Evolutionary conservation across 768 basidiomycete species (phyloP).

Genomic region (Podaxis pistillaris): DNA sequence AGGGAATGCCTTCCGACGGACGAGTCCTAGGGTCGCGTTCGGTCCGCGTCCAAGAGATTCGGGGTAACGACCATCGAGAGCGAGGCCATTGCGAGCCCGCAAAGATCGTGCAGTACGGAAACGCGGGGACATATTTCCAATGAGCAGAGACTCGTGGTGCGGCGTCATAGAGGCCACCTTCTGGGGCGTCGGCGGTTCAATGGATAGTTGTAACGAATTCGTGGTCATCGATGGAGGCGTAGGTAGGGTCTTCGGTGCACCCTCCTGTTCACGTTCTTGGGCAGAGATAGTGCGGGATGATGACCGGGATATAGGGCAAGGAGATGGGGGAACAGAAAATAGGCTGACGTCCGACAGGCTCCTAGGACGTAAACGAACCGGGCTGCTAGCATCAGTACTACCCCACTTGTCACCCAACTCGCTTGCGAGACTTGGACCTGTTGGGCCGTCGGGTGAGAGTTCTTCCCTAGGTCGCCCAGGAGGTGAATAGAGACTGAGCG

Average conservation of each 20-base stretch:
- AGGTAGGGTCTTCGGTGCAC: neutral
- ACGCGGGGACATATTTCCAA: constrained; percentile 15
- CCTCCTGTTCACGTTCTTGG: neutral
- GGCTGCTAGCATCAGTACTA: constrained; percentile 16
- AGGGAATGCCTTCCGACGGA: neutral
- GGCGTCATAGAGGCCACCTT: constrained; percentile 17
- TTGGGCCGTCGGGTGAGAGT: constrained; percentile 44
- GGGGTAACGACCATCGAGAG: constrained; percentile 29
- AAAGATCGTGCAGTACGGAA: constrained; percentile 37
- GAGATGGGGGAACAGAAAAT: constrained; percentile 42
- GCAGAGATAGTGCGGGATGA: neutral
- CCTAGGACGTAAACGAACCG: constrained; percentile 46
- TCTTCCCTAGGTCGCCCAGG: constrained; percentile 16
- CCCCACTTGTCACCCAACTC: constrained; percentile 47
- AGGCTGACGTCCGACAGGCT: constrained; percentile 55
- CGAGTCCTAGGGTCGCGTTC: neutral
- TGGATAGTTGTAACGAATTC: constrained; percentile 32
- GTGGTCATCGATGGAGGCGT: neutral
- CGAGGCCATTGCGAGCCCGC: constrained; percentile 55
- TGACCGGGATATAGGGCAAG: constrained; percentile 25
- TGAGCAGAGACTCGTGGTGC: constrained; percentile 10
- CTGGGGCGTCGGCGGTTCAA: constrained; percentile 43
- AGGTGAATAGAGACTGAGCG: constrained; percentile 22
- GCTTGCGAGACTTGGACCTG: constrained; percentile 47
- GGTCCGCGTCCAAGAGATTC: constrained; percentile 2